These are phyloP conservation scores for Pulveroboletus sp. DNA, from an alignment of 768 basidiomycete species.

Conservation along the genomic window DNA sequence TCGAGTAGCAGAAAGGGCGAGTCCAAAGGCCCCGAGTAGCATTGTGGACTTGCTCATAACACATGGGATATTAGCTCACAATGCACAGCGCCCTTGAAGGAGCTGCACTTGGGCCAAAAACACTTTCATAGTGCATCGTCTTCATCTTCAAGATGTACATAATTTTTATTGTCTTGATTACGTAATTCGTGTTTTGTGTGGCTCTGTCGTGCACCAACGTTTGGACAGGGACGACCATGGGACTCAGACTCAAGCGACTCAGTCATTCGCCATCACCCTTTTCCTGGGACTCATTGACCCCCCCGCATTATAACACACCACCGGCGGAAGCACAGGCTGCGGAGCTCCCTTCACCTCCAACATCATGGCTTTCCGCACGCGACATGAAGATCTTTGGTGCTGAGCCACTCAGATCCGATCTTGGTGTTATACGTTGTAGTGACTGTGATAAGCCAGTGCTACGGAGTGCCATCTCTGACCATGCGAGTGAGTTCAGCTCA, in stretches of 20 bases:
- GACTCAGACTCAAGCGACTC: constrained; percentile 40
- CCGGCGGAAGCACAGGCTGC: constrained; percentile 35
- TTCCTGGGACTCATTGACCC: constrained; percentile 50
- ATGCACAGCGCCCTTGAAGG: too few relatives aligned
- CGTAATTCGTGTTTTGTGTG: constrained; percentile 12
- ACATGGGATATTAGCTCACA: too few relatives aligned
- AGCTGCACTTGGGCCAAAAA: too few relatives aligned
- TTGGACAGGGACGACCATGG: constrained; percentile 27
- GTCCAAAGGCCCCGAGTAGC: too few relatives aligned
- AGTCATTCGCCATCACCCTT: constrained; percentile 51
- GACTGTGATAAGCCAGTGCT: constrained; percentile 82
- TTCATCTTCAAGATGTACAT: too few relatives aligned
- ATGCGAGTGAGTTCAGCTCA: constrained; percentile 51
- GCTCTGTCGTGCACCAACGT: not conserved
- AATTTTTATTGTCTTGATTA: too few relatives aligned
- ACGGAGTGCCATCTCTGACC: constrained; percentile 68
- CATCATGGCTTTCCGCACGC: constrained; percentile 76
- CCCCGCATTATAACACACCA: constrained; percentile 28
- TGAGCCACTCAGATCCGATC: constrained; percentile 65
- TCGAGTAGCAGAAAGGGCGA: too few relatives aligned
- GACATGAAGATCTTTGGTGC: constrained; percentile 89
- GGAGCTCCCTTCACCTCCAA: constrained; percentile 64
- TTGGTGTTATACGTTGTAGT: constrained; percentile 65
- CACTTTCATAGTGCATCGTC: too few relatives aligned
- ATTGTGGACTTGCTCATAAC: too few relatives aligned